phyloP scores from a whole-genome alignment of 768 basidiomycete species.

The Naganishia friedmannii region DNA sequence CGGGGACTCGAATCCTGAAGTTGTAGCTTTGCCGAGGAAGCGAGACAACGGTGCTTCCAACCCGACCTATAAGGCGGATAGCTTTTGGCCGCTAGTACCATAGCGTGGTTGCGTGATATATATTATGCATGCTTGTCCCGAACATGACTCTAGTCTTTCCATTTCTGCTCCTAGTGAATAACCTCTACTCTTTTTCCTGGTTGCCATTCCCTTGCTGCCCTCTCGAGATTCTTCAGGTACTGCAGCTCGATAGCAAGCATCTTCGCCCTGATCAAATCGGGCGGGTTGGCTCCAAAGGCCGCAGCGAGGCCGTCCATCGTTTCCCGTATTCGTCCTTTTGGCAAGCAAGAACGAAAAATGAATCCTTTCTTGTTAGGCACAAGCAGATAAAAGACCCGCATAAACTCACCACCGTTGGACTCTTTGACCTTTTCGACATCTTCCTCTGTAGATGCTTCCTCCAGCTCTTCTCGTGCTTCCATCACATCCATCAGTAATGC shows the following conservation, averaged over 20 bases:
- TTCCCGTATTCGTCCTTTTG: conserved; percentile 59
- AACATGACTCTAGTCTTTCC: background rate
- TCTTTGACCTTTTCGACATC: conserved; percentile 59
- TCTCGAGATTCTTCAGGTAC: conserved; percentile 59
- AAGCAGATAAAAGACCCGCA: too few relatives aligned
- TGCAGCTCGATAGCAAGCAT: conserved; percentile 65
- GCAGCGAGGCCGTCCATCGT: conserved; percentile 57
- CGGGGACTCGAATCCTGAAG: conserved; percentile 32
- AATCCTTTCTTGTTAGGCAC: too few relatives aligned
- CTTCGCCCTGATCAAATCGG: conserved; percentile 63
- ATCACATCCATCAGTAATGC: conserved; percentile 73
- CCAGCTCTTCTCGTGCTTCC: conserved; percentile 72
- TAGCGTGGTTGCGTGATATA: conserved; percentile 1
- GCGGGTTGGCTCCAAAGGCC: conserved; percentile 56
- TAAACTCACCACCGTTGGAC: conserved; percentile 62
- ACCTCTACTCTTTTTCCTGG: conserved; percentile 35
- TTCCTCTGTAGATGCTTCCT: conserved; percentile 59
- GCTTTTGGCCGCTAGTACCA: conserved; percentile 18
- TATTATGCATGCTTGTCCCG: background rate
- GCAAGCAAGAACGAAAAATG: background rate
- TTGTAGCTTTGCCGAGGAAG: background rate
- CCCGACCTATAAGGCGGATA: conserved; percentile 7
- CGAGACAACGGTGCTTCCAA: background rate
- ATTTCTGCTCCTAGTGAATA: conserved; percentile 25
- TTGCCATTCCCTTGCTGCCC: conserved; percentile 52